Base-by-base conservation (phyloP, 2,329 filamentous ascomycete species). In the Ampelomyces quisqualis region DNA sequence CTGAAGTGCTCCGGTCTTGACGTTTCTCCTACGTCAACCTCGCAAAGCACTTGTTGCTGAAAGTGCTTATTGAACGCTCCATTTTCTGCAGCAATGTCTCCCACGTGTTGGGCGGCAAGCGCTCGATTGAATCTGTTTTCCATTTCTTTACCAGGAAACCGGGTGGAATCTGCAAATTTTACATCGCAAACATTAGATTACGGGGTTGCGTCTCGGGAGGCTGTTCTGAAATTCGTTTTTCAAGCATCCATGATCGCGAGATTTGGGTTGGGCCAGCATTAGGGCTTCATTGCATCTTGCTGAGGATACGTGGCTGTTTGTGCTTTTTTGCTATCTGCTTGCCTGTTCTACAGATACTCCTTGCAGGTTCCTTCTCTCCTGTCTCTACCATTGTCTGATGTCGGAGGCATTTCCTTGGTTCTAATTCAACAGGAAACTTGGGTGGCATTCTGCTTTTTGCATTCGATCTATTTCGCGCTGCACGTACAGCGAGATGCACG, bases 121-220 rank as follows among this genome's bases (percentile, higher is more conserved):
- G 49, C 49, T 51, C 44, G 31, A 52, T 44, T 53, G 44, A 35
- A 27, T 32, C 28, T 47, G 37, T 47, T 31, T 47, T 43, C 42
- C 37, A 27, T 39, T 37, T 44, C 24, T 34, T 37, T 38, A 36
- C 39, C 29, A 49, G 45, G 45, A 55, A 53, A 54, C 33, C 54
- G 55, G 55, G 53, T 45, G 55, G 55, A 41, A 43, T 49, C 38
- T 58, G 52, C 49, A 45, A 22, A 19, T 54, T 54, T 55, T 28
- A 10, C 54, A 41, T 51, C 35, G 53, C 51, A 45, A 47, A 40
- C 34, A 51, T 41, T 58, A 58, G 55, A 58, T 45, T 38, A 31
- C 43, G 49, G 55, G 53, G 28, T 49, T 57, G 55, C 55, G 52
- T 58, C 54, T 35, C 40, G 55, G 26, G 55, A 51, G 53, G 51